Evolutionary conservation across 2,329 filamentous ascomycete species (phyloP).

Genomic region (Helotiales sp.): DNA sequence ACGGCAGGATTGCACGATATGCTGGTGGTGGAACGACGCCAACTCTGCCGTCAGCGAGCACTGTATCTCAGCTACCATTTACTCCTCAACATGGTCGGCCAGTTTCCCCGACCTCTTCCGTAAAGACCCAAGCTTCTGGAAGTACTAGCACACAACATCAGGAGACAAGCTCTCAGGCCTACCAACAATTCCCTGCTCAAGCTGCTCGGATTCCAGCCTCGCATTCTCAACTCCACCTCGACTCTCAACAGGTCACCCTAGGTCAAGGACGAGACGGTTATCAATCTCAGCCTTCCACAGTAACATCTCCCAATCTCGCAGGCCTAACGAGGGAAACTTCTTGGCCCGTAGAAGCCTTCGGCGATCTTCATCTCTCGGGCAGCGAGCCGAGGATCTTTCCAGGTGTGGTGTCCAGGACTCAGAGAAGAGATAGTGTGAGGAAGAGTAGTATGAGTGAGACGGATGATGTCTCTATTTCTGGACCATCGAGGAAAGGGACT

Average conservation of each 20-base stretch:
- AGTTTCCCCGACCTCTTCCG: slow-evolving; percentile 35
- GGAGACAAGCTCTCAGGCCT: slow-evolving; percentile 25
- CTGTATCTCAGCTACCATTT: slow-evolving; percentile 22
- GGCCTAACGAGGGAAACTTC: slow-evolving; percentile 36
- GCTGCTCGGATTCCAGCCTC: slow-evolving; percentile 33
- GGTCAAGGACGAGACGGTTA: slow-evolving; percentile 11
- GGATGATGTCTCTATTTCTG: slow-evolving; percentile 18
- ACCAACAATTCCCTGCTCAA: slow-evolving; percentile 35
- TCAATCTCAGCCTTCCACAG: slow-evolving; percentile 14
- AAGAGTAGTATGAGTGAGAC: slow-evolving; percentile 31
- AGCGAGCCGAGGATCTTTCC: slow-evolving; percentile 72
- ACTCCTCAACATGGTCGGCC: slow-evolving; percentile 23
- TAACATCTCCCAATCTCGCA: slow-evolving; percentile 22
- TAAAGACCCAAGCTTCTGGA: slow-evolving; percentile 36
- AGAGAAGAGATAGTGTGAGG: slow-evolving; percentile 29
- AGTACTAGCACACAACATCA: slow-evolving; percentile 20
- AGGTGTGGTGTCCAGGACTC: slow-evolving; percentile 56
- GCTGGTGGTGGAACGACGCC: slow-evolving; percentile 26
- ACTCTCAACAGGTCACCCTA: slow-evolving; percentile 14
- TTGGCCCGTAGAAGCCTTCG: slow-evolving; percentile 40
- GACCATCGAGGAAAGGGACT: slow-evolving; percentile 1
- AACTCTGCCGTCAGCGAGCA: slow-evolving; percentile 29
- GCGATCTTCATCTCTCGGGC: slow-evolving; percentile 51
- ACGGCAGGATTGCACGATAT: slow-evolving; percentile 37
- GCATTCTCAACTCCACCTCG: slow-evolving; percentile 27